phyloP scores from a whole-genome alignment of 1,139 yeast species.

The Yamadazyma mexicana region DNA sequence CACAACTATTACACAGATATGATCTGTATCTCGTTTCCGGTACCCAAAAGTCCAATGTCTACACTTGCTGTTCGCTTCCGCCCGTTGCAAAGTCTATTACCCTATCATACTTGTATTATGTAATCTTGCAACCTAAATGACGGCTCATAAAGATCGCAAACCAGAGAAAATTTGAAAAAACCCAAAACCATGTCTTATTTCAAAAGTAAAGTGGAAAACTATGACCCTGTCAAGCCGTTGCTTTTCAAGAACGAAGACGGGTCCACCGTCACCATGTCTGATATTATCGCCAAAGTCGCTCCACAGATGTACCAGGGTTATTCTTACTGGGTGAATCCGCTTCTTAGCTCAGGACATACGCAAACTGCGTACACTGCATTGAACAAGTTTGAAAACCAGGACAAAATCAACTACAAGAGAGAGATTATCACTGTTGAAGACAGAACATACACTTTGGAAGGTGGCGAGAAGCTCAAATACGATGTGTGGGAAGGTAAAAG shows the following conservation, averaged over 20 bases:
- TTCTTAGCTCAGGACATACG: conserved; percentile 42
- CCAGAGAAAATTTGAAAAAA: not conserved
- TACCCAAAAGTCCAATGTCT: no score
- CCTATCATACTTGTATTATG: not conserved
- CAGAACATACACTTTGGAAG: conserved; percentile 20
- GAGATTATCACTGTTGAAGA: conserved; percentile 32
- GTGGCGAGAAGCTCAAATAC: conserved; percentile 31
- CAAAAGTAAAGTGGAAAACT: conserved; percentile 23
- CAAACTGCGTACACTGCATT: conserved; percentile 50
- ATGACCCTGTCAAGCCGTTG: conserved; percentile 28
- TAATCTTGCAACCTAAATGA: no score
- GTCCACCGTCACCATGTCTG: conserved; percentile 17
- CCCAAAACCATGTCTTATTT: conserved; percentile 1
- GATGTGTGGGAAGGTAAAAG: conserved; percentile 44
- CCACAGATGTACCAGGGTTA: conserved; percentile 36
- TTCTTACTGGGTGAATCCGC: conserved; percentile 37
- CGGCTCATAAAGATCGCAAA: not conserved
- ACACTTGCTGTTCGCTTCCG: no score
- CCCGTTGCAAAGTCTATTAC: no score
- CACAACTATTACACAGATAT: no score
- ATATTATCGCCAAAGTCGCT: conserved; percentile 23
- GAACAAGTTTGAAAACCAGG: conserved; percentile 35
- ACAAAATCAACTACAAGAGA: conserved; percentile 40
- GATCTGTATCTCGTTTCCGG: no score
- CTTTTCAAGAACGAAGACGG: conserved; percentile 19